Conservation (phyloP, 768 basidiomycete genomes). For the Podaxis sp. region DNA sequence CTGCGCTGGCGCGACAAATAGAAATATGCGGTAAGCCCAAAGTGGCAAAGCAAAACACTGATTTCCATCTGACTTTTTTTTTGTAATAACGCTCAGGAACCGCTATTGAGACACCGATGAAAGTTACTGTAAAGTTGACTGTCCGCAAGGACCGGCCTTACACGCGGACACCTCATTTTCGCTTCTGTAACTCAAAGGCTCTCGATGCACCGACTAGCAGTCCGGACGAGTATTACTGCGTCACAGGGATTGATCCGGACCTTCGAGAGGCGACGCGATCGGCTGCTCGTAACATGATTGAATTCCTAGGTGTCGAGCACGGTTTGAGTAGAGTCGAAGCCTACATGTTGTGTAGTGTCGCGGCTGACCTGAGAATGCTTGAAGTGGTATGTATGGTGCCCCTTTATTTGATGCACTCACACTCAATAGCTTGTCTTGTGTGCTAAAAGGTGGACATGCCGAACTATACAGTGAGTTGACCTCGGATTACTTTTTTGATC, state of each 20-base stretch:
- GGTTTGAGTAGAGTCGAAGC: slow-evolving; percentile 1
- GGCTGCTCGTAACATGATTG: slow-evolving; percentile 57
- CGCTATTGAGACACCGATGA: slow-evolving; percentile 62
- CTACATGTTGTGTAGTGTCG: slow-evolving; percentile 36
- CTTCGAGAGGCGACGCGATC: slow-evolving; percentile 50
- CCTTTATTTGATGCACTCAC: slow-evolving; percentile 2
- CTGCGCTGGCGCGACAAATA: slow-evolving; percentile 15
- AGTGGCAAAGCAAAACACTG: neutral
- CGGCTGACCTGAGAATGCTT: slow-evolving; percentile 55
- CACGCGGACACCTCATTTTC: slow-evolving; percentile 56
- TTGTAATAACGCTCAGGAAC: slow-evolving; percentile 34
- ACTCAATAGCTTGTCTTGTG: neutral
- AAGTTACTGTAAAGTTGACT: slow-evolving; percentile 48
- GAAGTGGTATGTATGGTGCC: slow-evolving; percentile 43
- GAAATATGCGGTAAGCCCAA: slow-evolving; percentile 53
- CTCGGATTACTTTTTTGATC: neutral
- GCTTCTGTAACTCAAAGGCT: slow-evolving; percentile 24
- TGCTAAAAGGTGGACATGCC: slow-evolving; percentile 59
- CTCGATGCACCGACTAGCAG: slow-evolving; percentile 5
- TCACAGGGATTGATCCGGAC: slow-evolving; percentile 54
- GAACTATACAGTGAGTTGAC: slow-evolving; percentile 48
- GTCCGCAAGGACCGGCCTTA: slow-evolving; percentile 54
- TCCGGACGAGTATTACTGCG: slow-evolving; percentile 46
- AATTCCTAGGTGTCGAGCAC: slow-evolving; percentile 37
- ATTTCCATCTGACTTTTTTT: neutral